phyloP scores from a whole-genome alignment of 2,329 filamentous ascomycete genomes.

The Aspergillus pseudoviridinutans region DNA sequence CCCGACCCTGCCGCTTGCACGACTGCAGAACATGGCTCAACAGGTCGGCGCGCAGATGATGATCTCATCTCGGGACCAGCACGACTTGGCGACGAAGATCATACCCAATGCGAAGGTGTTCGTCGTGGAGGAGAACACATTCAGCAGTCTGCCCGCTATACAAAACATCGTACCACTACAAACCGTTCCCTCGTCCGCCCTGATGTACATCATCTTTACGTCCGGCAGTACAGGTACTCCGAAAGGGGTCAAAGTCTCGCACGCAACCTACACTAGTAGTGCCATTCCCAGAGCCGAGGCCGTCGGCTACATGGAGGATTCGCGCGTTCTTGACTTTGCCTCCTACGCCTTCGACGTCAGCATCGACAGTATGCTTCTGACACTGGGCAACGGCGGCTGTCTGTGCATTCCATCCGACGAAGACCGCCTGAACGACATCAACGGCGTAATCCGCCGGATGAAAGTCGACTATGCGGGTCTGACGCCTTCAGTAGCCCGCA shows the following conservation, averaged over 20 bases:
- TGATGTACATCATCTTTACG: conserved; percentile 60
- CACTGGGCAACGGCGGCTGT: conserved; percentile 54
- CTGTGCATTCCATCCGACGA: conserved; percentile 55
- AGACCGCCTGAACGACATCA: conserved; percentile 48
- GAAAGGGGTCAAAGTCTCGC: conserved; percentile 60
- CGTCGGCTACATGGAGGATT: conserved; percentile 48
- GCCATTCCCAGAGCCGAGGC: conserved; percentile 51
- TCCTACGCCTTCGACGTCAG: conserved; percentile 54
- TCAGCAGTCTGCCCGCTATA: conserved; percentile 13
- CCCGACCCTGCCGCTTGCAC: conserved; percentile 29
- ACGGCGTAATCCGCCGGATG: conserved; percentile 48
- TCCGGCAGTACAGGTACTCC: conserved; percentile 50
- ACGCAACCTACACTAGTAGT: conserved; percentile 55
- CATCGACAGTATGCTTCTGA: conserved; percentile 53
- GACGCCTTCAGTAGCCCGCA: conserved; percentile 56
- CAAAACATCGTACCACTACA: conserved; percentile 12
- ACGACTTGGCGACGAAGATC: conserved; percentile 24
- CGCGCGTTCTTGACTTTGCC: conserved; percentile 59
- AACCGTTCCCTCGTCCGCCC: conserved; percentile 25
- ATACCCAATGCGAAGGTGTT: conserved; percentile 28
- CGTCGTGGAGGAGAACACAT: conserved; percentile 24
- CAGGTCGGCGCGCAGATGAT: conserved; percentile 28
- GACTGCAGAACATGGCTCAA: conserved; percentile 29
- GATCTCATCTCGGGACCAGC: conserved; percentile 27
- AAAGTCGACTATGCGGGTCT: conserved; percentile 54